Evolutionary conservation across 345 rosid genomes (phyloP), one percentile per base, ranked within the genome.

Genomic region (Nasturtium officinale): DNA sequence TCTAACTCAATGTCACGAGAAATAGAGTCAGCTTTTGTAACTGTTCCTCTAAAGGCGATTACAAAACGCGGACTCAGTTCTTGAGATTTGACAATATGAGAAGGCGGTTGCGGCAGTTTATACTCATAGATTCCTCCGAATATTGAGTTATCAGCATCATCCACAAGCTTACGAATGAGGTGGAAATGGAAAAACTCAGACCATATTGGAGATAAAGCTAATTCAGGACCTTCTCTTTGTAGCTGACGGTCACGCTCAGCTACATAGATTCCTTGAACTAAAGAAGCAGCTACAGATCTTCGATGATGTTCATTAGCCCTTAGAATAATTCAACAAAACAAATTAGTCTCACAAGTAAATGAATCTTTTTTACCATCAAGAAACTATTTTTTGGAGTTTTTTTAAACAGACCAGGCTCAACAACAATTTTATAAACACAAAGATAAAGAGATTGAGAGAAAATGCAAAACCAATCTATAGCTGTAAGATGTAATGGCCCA

Each of bases 161-260:
- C 97, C 1, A 86, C 84, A 20, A 92, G 94, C 53, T 79, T 77
- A 30, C 80, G 85, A 57, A 83, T 72, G 75, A 89, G 76, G 47
- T 54, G 76, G 60, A 92, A 95, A 63, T 86, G 80, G 61, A 90
- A 90, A 79, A 86, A 89, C 79, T 85, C 89, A 84, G 96, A 92
- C 99, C 99, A 95, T 12, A 83, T 79, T 30, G 89, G 83, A 72
- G 92, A 96, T 9, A 90, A 71, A 59, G 92, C 92, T 32, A 54
- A 8, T 60, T 80, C 75, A 7, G 82, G 75, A 53, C 81, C 94
- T 53, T 80, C 71, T 18, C 95, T 90, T 64, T 86, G 83, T 63
- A 80, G 81, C 78, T 95, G 99, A 79, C 96, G 91, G 69, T 96
- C 99, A 61, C 89, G 85, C 79, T 92, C 98, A 20, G 87, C 69